A percentile compares a stretch with the other conserved stretches of the same genome.
Conservation (phyloP, 78 protist species). For the Bigelowiella natans region DNA sequence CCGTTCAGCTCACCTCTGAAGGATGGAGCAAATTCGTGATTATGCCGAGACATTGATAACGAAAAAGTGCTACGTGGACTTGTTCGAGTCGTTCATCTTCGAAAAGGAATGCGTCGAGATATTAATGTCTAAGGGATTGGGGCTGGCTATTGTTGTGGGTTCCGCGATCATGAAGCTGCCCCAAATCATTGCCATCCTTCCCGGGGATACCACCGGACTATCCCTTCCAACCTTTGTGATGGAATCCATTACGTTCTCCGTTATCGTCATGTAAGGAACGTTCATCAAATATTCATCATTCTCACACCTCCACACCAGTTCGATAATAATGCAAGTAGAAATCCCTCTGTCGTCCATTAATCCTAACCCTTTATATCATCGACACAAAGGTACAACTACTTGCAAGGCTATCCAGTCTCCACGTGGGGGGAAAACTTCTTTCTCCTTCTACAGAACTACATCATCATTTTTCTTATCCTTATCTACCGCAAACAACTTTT, state of each 20-base stretch:
- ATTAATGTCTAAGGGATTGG: not conserved
- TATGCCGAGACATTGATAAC: not conserved
- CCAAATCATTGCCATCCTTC: not conserved
- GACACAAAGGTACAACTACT: not conserved
- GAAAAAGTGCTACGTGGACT: not conserved
- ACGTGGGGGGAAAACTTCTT: not conserved
- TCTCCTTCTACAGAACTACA: not conserved
- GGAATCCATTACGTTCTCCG: not conserved
- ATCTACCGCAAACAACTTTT: not conserved
- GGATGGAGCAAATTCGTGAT: not conserved
- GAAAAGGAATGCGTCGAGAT: not conserved
- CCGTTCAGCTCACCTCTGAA: not conserved
- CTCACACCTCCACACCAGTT: too few relatives aligned
- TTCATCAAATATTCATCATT: too few relatives aligned
- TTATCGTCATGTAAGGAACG: too few relatives aligned
- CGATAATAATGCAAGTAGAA: too few relatives aligned
- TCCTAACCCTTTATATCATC: too few relatives aligned
- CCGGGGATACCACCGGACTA: not conserved
- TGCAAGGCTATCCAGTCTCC: not conserved
- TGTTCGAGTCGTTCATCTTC: not conserved
- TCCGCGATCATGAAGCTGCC: not conserved
- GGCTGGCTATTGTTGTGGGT: not conserved
- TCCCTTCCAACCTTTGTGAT: not conserved
- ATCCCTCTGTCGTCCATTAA: too few relatives aligned
- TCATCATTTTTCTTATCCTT: not conserved